Evolutionary conservation across 495 filamentous ascomycete species (phyloP).

Genomic region (Penicillium manginii): DNA sequence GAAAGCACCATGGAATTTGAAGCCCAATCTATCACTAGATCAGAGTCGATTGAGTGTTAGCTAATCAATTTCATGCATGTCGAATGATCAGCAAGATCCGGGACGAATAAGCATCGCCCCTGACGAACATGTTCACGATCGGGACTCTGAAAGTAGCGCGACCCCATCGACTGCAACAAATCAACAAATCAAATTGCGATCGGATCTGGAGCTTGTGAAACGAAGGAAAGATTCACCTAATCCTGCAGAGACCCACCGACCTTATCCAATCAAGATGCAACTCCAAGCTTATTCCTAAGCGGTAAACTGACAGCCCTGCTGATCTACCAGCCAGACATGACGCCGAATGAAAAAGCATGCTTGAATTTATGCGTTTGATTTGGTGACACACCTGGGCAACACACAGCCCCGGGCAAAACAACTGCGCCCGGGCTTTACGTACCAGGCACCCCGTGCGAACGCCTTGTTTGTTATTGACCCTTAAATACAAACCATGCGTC

Average conservation of each 20-base stretch:
- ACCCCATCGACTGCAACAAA: too few relatives aligned
- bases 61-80: neutral
- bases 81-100: neutral
- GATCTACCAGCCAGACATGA: slow-evolving; percentile 22
- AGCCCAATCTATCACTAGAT: too few relatives aligned
- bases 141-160: neutral
- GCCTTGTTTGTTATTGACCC: neutral
- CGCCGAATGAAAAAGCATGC: slow-evolving; percentile 13
- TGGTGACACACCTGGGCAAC: slow-evolving; percentile 2
- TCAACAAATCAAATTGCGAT: too few relatives aligned
- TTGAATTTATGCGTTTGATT: slow-evolving; percentile 14
- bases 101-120: slow-evolving; percentile 2
- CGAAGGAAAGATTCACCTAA: slow-evolving; percentile 8
- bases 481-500: slow-evolving; percentile 17
- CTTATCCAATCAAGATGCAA: slow-evolving; percentile 10
- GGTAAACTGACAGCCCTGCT: slow-evolving; percentile 1
- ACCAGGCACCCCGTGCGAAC: neutral
- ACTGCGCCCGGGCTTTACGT: neutral
- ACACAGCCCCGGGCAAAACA: too few relatives aligned
- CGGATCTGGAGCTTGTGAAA: slow-evolving; percentile 4
- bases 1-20: too few relatives aligned
- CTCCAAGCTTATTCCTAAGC: neutral
- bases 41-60: neutral
- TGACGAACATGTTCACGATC: slow-evolving; percentile 14
- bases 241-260: slow-evolving; percentile 18